Evolutionary conservation across 352 stramenopile genomes (phyloP).

Genomic region (Pythium apleroticum): DNA sequence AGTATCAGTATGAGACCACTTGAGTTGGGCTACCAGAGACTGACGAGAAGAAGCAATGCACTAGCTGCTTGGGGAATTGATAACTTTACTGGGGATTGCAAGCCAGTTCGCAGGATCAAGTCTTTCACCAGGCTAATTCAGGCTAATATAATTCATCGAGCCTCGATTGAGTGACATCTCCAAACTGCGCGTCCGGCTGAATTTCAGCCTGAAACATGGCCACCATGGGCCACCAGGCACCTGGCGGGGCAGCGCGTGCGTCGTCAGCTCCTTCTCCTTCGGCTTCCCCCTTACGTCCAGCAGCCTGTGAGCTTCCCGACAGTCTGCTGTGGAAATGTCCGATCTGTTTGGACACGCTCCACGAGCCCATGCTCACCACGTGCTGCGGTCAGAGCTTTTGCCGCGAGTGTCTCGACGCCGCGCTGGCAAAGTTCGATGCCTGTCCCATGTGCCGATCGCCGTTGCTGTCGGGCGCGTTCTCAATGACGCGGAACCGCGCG

Average conservation of each 20-base stretch:
- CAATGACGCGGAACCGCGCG: constrained; percentile 53
- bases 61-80: too few species aligned
- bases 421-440: constrained; percentile 40
- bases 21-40: too few species aligned
- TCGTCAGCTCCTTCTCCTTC: not conserved
- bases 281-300: not conserved
- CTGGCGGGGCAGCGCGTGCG: not conserved
- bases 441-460: constrained; percentile 61
- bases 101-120: too few species aligned
- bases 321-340: constrained; percentile 42
- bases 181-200: too few species aligned
- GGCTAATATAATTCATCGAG: too few species aligned
- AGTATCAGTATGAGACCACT: too few species aligned
- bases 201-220: too few species aligned
- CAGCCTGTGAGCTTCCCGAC: not conserved
- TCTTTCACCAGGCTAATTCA: too few species aligned
- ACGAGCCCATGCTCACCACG: constrained; percentile 47
- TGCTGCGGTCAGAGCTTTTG: constrained; percentile 76
- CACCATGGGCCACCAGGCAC: too few species aligned
- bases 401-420: constrained; percentile 44
- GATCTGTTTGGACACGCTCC: constrained; percentile 52
- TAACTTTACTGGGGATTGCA: too few species aligned
- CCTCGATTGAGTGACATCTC: too few species aligned
- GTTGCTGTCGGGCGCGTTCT: constrained; percentile 42
- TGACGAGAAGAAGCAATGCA: too few species aligned